Conservation (phyloP, 1,139 yeast genomes). For the Lizanozyma gosingica region DNA sequence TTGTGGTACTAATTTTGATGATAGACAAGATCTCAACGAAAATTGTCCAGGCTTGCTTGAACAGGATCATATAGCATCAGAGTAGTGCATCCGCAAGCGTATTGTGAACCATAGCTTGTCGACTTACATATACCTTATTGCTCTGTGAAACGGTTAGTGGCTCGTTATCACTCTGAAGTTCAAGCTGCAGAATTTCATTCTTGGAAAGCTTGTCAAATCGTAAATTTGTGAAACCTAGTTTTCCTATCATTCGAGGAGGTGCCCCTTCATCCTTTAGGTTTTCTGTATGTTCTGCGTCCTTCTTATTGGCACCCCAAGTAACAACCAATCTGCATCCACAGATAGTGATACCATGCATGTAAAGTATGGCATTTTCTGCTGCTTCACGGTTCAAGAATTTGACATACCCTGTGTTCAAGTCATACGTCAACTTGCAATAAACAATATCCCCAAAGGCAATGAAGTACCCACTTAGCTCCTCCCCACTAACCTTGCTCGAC, state of each 20-base stretch:
- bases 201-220: neutral
- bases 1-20: slow-evolving; percentile 34
- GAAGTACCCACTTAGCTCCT: slow-evolving; percentile 22
- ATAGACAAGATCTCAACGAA: slow-evolving; percentile 23
- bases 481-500: slow-evolving; percentile 18
- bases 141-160: neutral
- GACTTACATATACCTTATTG: neutral
- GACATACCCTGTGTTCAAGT: slow-evolving; percentile 17
- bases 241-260: neutral
- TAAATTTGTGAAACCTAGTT: neutral
- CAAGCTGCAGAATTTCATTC: neutral
- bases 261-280: neutral
- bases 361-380: slow-evolving; percentile 29
- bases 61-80: slow-evolving; percentile 26
- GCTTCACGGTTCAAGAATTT: slow-evolving; percentile 22
- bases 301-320: slow-evolving; percentile 20
- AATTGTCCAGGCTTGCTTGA: slow-evolving; percentile 39
- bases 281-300: neutral
- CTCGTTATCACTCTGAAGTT: neutral
- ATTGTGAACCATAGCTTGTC: neutral
- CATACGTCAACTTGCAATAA: slow-evolving; percentile 14
- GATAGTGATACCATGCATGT: slow-evolving; percentile 22
- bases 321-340: slow-evolving; percentile 23
- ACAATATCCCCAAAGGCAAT: slow-evolving; percentile 29
- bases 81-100: neutral